Evolutionary conservation across 2,329 filamentous ascomycete species (phyloP), one percentile per base, ranked within the genome.

Genomic region (Trichophyton verrucosum): DNA sequence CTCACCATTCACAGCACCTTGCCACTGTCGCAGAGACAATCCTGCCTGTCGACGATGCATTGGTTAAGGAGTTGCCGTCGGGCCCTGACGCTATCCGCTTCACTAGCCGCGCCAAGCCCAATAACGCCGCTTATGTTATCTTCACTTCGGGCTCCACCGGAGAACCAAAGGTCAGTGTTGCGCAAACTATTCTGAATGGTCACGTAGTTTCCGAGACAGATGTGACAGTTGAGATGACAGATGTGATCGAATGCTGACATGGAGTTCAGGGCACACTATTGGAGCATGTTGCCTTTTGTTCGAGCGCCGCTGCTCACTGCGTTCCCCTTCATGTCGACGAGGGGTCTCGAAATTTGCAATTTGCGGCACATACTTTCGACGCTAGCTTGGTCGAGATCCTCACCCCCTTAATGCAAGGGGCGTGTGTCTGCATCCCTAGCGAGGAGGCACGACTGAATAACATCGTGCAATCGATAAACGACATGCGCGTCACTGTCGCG

Each of bases 91-190:
- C 59, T 2, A 60, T 60, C 20, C 58, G 62, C 27, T 64, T 64
- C 58, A 64, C 65, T 59, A 64, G 68, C 7, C 66, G 68, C 59
- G 70, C 70, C 7, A 70, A 67, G 17, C 64, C 68, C 44, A 64
- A 64, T 49, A 72, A 73, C 64, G 72, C 72, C 8, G 73, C 72
- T 49, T 87, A 84, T 69, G 75, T 86, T 4, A 76, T 88, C 8
- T 84, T 87, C 65, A 81, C 80, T 7, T 80, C 80, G 3, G 80
- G 81, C 0, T 81, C 81, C 0, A 80, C 81, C 2, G 79, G 78
- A 56, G 76, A 78, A 60, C 80, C 82, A 0, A 82, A 83, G 66
- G 73, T 74, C 62, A 55, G 65, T 62, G 61, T 38, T 38, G 20
- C 33, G 33, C 33, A 36, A 55, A 36, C 46, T 27, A 51, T 27